Percentiles rank a stretch among this genome's conserved stretches.
Evolutionary conservation across 75 land plant genomes (phyloP).

Genomic region (Adiantum capillusveneris): DNA sequence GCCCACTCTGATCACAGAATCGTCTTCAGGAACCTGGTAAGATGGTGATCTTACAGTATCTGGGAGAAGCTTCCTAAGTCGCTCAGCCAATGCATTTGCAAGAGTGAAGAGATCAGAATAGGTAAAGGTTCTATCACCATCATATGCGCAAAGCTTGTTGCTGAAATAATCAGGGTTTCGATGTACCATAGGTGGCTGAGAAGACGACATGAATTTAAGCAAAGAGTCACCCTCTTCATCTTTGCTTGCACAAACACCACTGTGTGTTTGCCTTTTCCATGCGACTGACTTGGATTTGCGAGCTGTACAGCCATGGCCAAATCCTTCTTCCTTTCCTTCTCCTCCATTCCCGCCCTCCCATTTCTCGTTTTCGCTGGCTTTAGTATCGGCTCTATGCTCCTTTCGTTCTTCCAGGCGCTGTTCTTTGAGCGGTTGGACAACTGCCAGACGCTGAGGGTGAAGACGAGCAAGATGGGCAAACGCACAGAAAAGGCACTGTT

Average conservation of each 20-base stretch:
- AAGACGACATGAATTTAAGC: no score
- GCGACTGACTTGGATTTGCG: not conserved
- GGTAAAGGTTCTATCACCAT: not conserved
- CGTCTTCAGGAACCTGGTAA: not conserved
- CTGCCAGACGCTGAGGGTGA: not conserved
- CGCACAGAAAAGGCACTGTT: not conserved
- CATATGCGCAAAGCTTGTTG: not conserved
- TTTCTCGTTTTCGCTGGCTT: not conserved
- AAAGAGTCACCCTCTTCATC: no score
- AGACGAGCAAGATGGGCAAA: not conserved
- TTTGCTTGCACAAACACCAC: not conserved
- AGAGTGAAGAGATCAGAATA: not conserved
- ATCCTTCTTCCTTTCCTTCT: not conserved
- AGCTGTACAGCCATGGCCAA: not conserved
- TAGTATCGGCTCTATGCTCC: no score
- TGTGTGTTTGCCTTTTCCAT: not conserved
- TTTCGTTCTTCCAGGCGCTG: not conserved
- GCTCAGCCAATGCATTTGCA: not conserved
- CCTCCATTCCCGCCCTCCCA: not conserved
- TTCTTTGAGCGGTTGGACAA: not conserved
- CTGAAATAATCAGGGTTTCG: no score
- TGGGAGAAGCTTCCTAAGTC: not conserved
- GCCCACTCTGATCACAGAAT: constrained; percentile 33
- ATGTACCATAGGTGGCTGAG: no score
- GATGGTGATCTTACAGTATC: not conserved